phyloP scores from a whole-genome alignment of 2,329 filamentous ascomycete genomes.

The Ascochyta clinopodiicola region DNA sequence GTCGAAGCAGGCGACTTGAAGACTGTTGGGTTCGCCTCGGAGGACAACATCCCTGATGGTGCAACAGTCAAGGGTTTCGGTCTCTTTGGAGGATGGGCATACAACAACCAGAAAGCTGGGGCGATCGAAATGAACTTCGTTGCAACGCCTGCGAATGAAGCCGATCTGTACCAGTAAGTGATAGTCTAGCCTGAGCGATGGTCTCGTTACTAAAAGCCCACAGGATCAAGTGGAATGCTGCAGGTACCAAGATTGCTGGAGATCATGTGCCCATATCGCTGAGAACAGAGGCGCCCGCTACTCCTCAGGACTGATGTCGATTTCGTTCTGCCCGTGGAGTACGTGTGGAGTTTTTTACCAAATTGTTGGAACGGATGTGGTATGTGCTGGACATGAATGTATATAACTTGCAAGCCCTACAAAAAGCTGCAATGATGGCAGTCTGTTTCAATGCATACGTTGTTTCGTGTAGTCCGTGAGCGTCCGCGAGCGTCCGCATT shows the following conservation, averaged over 20 bases:
- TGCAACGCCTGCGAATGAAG: conserved; percentile 22
- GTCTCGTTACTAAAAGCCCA: background rate
- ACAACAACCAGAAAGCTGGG: conserved; percentile 23
- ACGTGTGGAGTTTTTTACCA: too few species aligned
- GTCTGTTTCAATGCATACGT: too few species aligned
- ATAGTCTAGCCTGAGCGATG: background rate
- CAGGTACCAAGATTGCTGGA: background rate
- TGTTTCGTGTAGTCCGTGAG: too few species aligned
- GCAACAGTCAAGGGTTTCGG: conserved; percentile 26
- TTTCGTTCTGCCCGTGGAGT: conserved; percentile 13
- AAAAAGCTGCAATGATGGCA: too few species aligned
- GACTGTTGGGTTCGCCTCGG: conserved; percentile 35
- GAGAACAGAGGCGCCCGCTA: background rate
- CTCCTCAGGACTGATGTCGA: background rate
- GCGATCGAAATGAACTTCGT: conserved; percentile 28
- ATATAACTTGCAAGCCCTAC: too few species aligned
- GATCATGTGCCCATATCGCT: background rate
- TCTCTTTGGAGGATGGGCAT: conserved; percentile 42
- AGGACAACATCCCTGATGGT: conserved; percentile 19
- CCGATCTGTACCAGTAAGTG: conserved; percentile 20
- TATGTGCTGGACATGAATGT: too few species aligned
- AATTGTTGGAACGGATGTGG: too few species aligned
- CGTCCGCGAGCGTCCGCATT: too few species aligned
- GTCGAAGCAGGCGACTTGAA: conserved; percentile 26
- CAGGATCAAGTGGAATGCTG: conserved; percentile 3